These are phyloP conservation scores for Diaporthe velutina DNA, from an alignment of 2,329 filamentous ascomycete genomes.

Conservation along the genomic window DNA sequence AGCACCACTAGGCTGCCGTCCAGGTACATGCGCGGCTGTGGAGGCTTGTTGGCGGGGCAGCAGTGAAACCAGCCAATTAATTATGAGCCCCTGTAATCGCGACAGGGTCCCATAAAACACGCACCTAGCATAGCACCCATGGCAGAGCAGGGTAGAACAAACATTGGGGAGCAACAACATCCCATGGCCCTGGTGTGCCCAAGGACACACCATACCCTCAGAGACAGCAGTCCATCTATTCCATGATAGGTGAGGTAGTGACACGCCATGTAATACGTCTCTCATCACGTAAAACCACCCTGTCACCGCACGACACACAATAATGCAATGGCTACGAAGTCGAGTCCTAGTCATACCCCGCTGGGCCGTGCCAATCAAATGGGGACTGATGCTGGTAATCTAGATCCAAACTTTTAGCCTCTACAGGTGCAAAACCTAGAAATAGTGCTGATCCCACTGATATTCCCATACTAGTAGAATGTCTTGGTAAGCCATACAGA, in stretches of 20 bases:
- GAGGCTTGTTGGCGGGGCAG: slow-evolving; percentile 32
- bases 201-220: neutral
- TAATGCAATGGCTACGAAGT: too few species aligned
- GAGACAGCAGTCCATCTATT: neutral
- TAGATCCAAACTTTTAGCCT: slow-evolving; percentile 1
- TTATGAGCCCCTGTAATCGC: neutral
- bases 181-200: neutral
- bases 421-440: neutral
- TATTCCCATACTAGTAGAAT: slow-evolving; percentile 5
- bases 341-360: too few species aligned
- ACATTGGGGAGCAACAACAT: neutral
- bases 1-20: slow-evolving; percentile 6
- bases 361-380: neutral
- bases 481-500: slow-evolving; percentile 1
- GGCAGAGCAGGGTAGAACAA: slow-evolving; percentile 7
- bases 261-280: neutral
- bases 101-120: slow-evolving; percentile 28
- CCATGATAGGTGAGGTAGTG: neutral
- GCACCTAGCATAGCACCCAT: neutral
- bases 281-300: neutral
- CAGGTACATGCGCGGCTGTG: slow-evolving; percentile 5
- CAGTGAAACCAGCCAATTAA: neutral
- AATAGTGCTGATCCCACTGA: neutral
- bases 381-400: neutral
- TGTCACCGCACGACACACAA: neutral